Evolutionary conservation across 2,329 filamentous ascomycete species (phyloP).

Genomic region (Ophiocordyceps camponoti-rufipedis): DNA sequence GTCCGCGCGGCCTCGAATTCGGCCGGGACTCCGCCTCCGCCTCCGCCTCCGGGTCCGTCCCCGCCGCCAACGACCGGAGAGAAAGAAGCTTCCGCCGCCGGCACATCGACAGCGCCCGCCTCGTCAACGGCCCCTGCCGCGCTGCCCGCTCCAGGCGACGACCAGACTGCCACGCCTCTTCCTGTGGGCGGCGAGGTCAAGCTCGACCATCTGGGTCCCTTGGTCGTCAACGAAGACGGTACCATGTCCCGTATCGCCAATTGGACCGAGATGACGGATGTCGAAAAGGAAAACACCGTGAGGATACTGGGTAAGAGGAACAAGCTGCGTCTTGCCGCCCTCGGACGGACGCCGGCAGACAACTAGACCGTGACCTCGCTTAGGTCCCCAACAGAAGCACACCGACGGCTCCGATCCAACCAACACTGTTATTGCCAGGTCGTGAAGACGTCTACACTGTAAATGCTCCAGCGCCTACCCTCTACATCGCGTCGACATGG

Average conservation of each 20-base stretch:
- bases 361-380: not conserved
- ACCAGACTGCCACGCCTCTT: conserved; percentile 7
- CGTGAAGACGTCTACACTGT: too few species aligned
- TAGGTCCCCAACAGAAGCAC: too few species aligned
- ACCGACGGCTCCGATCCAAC: too few species aligned
- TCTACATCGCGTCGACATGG: too few species aligned
- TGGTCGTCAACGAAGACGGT: conserved; percentile 59
- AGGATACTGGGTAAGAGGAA: conserved; percentile 52
- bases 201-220: conserved; percentile 51
- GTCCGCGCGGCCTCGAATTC: too few species aligned
- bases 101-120: not conserved
- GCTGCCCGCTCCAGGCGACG: conserved; percentile 10
- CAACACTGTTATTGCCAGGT: too few species aligned
- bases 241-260: conserved; percentile 53
- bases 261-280: conserved; percentile 52
- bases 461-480: too few species aligned
- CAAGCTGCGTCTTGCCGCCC: conserved; percentile 35
- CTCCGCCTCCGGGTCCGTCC: not conserved
- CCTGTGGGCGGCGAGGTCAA: conserved; percentile 24
- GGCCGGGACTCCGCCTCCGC: too few species aligned
- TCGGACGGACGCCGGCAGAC: conserved; percentile 13
- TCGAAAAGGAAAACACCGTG: conserved; percentile 49
- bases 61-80: not conserved
- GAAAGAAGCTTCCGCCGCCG: too few species aligned
- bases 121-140: not conserved